A percentile compares a stretch with the other conserved stretches of the same genome.
These are phyloP conservation scores for Aegle marmelos DNA, from an alignment of 345 rosid genomes.

Conservation along the genomic window DNA sequence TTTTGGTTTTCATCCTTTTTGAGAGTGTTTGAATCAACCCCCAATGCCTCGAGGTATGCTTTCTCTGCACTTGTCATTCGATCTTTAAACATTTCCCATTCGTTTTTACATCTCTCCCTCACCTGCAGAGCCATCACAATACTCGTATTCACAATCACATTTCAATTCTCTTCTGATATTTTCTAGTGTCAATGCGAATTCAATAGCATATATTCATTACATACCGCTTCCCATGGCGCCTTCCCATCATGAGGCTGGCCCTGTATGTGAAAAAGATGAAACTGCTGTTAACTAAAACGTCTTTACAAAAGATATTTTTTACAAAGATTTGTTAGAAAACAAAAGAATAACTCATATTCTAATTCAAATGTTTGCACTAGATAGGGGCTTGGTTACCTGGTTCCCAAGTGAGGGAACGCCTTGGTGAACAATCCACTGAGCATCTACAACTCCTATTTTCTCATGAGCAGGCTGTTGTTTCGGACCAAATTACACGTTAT, in stretches of 20 bases:
- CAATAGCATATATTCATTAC: conserved; percentile 2
- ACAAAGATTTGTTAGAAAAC: background rate
- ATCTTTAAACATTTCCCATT: conserved; percentile 79
- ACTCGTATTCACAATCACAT: background rate
- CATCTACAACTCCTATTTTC: conserved; percentile 64
- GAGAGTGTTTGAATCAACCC: conserved; percentile 25
- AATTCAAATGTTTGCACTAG: too few relatives aligned
- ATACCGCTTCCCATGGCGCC: conserved; percentile 73
- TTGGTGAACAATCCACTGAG: conserved; percentile 60
- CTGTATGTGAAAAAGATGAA: conserved; percentile 25
- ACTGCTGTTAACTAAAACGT: background rate
- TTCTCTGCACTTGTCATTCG: conserved; percentile 61
- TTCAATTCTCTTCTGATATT: background rate
- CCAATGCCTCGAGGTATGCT: conserved; percentile 45
- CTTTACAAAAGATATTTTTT: too few relatives aligned
- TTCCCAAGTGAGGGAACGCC: conserved; percentile 57
- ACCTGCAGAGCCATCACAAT: conserved; percentile 40
- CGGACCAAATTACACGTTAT: background rate
- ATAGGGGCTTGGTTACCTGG: conserved; percentile 32
- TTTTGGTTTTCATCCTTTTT: conserved; percentile 17
- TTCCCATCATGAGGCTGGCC: conserved; percentile 44
- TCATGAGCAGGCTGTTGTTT: conserved; percentile 57
- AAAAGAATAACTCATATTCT: background rate
- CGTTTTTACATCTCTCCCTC: conserved; percentile 77
- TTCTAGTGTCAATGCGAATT: background rate